A percentile compares a stretch with the other conserved stretches of the same genome.
These are phyloP conservation scores for Teratosphaeria viscida DNA, from an alignment of 2,329 filamentous ascomycete genomes.

Conservation along the genomic window DNA sequence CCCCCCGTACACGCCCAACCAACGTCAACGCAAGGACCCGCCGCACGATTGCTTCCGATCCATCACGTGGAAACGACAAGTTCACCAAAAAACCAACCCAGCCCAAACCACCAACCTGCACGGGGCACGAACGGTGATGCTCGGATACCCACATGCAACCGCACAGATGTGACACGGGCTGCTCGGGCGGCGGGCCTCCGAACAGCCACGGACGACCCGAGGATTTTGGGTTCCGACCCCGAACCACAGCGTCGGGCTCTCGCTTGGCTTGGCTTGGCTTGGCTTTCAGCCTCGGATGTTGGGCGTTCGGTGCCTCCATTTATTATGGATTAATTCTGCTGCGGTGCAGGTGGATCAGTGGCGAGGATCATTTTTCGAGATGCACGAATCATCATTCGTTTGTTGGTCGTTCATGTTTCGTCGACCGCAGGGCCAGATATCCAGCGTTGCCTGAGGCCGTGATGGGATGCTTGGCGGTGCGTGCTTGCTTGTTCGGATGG, in stretches of 20 bases:
- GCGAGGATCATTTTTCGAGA: neutral
- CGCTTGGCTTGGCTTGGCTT: neutral
- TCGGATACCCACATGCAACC: neutral
- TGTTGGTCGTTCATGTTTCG: neutral
- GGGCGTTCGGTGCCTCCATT: neutral
- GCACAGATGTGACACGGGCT: neutral
- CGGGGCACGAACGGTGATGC: neutral
- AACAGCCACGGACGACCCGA: neutral
- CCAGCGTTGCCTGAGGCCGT: neutral
- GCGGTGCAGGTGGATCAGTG: neutral
- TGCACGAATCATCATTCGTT: neutral
- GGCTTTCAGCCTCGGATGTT: neutral
- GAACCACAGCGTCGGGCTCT: neutral
- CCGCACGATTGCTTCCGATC: neutral
- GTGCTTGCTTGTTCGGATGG: neutral
- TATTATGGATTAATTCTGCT: neutral
- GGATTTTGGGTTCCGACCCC: neutral
- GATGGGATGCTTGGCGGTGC: neutral
- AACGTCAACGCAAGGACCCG: neutral
- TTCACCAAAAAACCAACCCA: neutral
- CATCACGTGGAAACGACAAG: neutral
- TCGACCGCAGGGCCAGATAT: neutral
- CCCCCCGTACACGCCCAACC: too few relatives aligned
- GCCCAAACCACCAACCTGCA: neutral
- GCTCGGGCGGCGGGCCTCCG: neutral